These are phyloP conservation scores for Camelina laxa DNA, from an alignment of 345 rosid species.

Conservation along the genomic window DNA sequence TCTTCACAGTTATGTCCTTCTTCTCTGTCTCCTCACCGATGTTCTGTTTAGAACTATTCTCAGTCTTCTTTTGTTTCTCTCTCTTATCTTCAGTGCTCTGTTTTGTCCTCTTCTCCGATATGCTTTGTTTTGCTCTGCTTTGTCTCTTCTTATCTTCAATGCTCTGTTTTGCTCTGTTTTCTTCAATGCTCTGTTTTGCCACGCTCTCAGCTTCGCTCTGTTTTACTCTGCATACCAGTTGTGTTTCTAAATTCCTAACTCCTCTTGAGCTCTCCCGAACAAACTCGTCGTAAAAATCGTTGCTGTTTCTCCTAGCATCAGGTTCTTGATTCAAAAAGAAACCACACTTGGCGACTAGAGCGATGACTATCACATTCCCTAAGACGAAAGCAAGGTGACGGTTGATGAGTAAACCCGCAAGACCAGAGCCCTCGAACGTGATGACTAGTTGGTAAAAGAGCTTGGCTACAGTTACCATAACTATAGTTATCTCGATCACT, in stretches of 20 bases:
- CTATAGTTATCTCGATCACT: conserved; percentile 57
- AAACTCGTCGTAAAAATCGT: conserved; percentile 57
- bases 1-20: conserved; percentile 28
- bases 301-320: conserved; percentile 33
- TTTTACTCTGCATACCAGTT: conserved; percentile 44
- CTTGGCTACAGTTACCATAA: conserved; percentile 62
- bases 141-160: conserved; percentile 15
- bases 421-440: conserved; percentile 56
- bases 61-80: conserved; percentile 17
- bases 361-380: conserved; percentile 72
- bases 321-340: conserved; percentile 54
- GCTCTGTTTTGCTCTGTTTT: conserved; percentile 27
- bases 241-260: conserved; percentile 17
- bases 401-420: conserved; percentile 52
- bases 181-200: conserved; percentile 25
- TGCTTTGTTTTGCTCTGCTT: conserved; percentile 24
- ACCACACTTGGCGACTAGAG: conserved; percentile 66
- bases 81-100: conserved; percentile 18
- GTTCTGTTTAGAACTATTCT: conserved; percentile 15
- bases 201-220: conserved; percentile 38
- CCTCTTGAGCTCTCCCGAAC: conserved; percentile 51
- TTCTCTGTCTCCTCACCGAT: conserved; percentile 2
- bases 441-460: conserved; percentile 57
- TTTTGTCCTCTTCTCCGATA: conserved; percentile 10
- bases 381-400: conserved; percentile 75